These are phyloP conservation scores for Colletotrichum salicis DNA, from an alignment of 2,329 filamentous ascomycete genomes.

Conservation along the genomic window DNA sequence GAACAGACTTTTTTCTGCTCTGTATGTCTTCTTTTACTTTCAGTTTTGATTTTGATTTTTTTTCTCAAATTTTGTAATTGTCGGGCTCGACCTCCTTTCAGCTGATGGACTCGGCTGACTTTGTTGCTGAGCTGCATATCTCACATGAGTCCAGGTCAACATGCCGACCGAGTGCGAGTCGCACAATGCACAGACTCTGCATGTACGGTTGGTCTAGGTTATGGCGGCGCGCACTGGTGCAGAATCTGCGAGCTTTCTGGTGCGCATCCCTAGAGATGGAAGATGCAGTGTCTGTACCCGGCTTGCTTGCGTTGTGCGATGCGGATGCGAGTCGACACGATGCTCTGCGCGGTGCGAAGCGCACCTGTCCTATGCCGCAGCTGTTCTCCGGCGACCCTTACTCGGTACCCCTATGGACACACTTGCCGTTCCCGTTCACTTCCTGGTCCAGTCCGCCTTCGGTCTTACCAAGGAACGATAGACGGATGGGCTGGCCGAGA, in stretches of 20 bases:
- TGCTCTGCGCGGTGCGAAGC: background rate
- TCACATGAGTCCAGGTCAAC: background rate
- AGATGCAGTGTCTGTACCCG: conserved; percentile 1
- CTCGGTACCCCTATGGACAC: background rate
- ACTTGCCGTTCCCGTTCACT: background rate
- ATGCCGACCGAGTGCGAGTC: conserved; percentile 20
- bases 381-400: background rate
- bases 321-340: conserved; percentile 28
- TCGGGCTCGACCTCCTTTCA: background rate
- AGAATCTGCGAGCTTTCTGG: conserved; percentile 16
- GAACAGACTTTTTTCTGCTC: no score
- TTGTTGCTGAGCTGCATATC: background rate
- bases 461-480: background rate
- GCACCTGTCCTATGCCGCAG: background rate
- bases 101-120: background rate
- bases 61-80: background rate
- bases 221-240: conserved; percentile 10
- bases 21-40: background rate
- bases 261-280: conserved; percentile 8
- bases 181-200: conserved; percentile 18
- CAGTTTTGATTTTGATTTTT: background rate
- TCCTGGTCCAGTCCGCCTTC: background rate
- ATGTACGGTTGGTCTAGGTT: conserved; percentile 1
- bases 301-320: conserved; percentile 22
- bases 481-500: background rate